These are phyloP conservation scores for Aspergillus tamarii DNA, from an alignment of 2,329 filamentous ascomycete species.

Conservation along the genomic window DNA sequence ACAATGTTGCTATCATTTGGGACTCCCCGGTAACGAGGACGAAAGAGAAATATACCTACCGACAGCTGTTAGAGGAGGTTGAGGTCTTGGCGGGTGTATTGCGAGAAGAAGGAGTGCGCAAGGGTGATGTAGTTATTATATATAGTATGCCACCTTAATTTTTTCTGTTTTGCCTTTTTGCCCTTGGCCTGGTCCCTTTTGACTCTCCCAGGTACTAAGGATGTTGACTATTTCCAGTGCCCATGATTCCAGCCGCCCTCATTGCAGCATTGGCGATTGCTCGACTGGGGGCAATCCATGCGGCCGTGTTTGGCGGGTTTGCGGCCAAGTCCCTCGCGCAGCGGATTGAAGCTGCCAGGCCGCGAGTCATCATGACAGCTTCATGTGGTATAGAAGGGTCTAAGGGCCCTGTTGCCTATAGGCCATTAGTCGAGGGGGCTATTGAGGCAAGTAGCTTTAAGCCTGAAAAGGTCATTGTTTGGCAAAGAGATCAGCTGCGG, in stretches of 20 bases:
- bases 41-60: slow-evolving; percentile 76
- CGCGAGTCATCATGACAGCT: slow-evolving; percentile 78
- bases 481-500: slow-evolving; percentile 76
- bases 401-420: slow-evolving; percentile 79
- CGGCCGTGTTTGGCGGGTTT: slow-evolving; percentile 93
- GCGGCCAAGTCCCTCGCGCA: slow-evolving; percentile 80
- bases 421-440: slow-evolving; percentile 74
- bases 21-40: slow-evolving; percentile 80
- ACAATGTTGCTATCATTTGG: slow-evolving; percentile 76
- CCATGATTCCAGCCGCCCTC: slow-evolving; percentile 90
- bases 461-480: slow-evolving; percentile 73
- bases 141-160: slow-evolving; percentile 66
- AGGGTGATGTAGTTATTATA: slow-evolving; percentile 84
- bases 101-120: slow-evolving; percentile 77
- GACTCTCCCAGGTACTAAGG: not conserved
- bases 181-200: not conserved
- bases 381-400: slow-evolving; percentile 89
- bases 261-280: slow-evolving; percentile 81
- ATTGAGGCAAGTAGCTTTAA: slow-evolving; percentile 70
- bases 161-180: not conserved
- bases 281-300: slow-evolving; percentile 83
- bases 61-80: slow-evolving; percentile 75
- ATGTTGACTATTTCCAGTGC: slow-evolving; percentile 62
- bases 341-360: slow-evolving; percentile 80
- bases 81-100: slow-evolving; percentile 80